Evolutionary conservation across 2,329 filamentous ascomycete species (phyloP).

Genomic region (Cladophialophora psammophila): DNA sequence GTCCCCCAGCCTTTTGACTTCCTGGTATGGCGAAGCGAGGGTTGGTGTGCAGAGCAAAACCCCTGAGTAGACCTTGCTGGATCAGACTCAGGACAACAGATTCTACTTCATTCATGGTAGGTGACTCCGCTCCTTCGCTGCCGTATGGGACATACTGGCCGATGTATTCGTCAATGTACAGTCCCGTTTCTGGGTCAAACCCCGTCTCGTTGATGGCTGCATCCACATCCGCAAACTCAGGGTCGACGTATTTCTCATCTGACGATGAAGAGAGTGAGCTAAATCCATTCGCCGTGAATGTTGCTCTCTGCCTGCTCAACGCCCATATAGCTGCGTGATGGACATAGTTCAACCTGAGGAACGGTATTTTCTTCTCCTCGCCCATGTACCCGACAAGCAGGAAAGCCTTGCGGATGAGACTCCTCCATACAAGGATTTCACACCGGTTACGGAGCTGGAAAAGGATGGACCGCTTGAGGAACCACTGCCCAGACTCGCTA

Average conservation of each 20-base stretch:
- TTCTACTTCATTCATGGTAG: constrained; percentile 72
- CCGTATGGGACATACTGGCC: constrained; percentile 26
- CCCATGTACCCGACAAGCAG: constrained; percentile 74
- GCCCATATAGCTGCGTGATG: constrained; percentile 66
- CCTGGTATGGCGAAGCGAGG: constrained; percentile 83
- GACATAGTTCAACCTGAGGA: constrained; percentile 75
- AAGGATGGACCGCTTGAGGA: constrained; percentile 76
- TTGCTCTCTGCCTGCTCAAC: constrained; percentile 36
- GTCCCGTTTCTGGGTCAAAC: constrained; percentile 33
- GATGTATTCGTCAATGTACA: constrained; percentile 35
- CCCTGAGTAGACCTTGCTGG: constrained; percentile 80
- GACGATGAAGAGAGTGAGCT: constrained; percentile 40
- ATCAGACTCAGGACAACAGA: constrained; percentile 77
- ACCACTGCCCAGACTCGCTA: constrained; percentile 64
- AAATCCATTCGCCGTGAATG: constrained; percentile 25
- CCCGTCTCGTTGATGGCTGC: constrained; percentile 40
- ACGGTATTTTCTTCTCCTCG: constrained; percentile 70
- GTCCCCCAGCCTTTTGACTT: constrained; percentile 66
- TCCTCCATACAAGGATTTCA: constrained; percentile 83
- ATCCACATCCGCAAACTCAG: constrained; percentile 53
- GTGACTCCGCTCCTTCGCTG: constrained; percentile 20
- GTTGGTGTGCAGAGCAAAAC: constrained; percentile 80
- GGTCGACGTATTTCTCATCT: constrained; percentile 33
- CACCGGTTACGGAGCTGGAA: constrained; percentile 78
- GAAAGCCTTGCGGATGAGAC: constrained; percentile 78